Evolutionary conservation across 1,284 basidiomycete species (phyloP).

Genomic region (Ceraceosorus guamensis): DNA sequence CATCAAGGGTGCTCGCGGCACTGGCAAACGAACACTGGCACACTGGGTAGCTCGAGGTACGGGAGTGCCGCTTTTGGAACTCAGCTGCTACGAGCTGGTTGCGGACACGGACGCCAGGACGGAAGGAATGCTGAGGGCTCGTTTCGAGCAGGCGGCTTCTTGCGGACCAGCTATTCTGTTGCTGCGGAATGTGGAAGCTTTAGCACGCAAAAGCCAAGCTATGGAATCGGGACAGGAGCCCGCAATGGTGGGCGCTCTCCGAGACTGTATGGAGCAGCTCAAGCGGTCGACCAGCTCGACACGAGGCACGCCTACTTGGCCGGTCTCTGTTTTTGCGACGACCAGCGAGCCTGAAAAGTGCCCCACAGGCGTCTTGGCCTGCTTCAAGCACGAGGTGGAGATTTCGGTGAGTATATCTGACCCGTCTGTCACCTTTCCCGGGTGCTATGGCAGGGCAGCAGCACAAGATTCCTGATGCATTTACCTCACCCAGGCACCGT

Average conservation of each 20-base stretch:
- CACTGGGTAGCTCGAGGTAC: constrained; percentile 59
- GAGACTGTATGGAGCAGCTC: constrained; percentile 61
- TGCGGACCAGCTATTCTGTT: constrained; percentile 82
- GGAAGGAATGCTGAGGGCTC: constrained; percentile 66
- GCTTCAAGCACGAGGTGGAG: constrained; percentile 79
- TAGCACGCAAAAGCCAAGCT: constrained; percentile 65
- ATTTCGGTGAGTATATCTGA: constrained; percentile 48
- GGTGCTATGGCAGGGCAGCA: background rate
- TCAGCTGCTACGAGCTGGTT: constrained; percentile 77
- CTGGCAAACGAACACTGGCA: constrained; percentile 63
- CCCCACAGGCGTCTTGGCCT: constrained; percentile 61
- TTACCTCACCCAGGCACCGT: constrained; percentile 61
- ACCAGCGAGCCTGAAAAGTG: constrained; percentile 64
- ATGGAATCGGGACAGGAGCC: constrained; percentile 67
- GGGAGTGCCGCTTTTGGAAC: constrained; percentile 75
- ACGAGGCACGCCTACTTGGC: constrained; percentile 7
- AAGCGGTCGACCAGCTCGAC: constrained; percentile 42
- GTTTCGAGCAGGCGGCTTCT: constrained; percentile 69
- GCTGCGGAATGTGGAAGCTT: constrained; percentile 74
- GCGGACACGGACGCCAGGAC: constrained; percentile 74
- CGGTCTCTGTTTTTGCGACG: constrained; percentile 58
- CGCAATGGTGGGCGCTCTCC: constrained; percentile 58
- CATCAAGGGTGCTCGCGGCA: constrained; percentile 66
- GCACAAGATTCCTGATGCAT: background rate
- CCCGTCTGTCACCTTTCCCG: background rate